phyloP scores from a whole-genome alignment of 768 basidiomycete species.

The Agrocybe chaxingu region DNA sequence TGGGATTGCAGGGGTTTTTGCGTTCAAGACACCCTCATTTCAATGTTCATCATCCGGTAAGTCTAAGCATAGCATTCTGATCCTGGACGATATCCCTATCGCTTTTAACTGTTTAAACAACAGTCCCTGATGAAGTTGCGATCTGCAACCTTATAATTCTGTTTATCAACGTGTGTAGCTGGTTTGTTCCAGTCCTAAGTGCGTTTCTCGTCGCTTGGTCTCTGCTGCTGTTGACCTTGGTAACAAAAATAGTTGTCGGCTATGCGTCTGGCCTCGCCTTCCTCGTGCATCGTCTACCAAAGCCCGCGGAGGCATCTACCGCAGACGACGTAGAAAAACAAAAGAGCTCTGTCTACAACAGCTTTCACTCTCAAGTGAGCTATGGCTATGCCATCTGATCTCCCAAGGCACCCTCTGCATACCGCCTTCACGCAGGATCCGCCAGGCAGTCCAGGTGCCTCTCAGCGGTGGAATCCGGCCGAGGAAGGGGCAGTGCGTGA shows the following conservation, averaged over 20 bases:
- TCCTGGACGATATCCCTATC: not conserved
- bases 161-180: conserved; percentile 19
- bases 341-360: not conserved
- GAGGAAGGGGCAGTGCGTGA: no score
- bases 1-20: conserved; percentile 23
- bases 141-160: conserved; percentile 19
- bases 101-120: not conserved
- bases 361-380: not conserved
- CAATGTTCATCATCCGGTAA: conserved; percentile 18
- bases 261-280: conserved; percentile 17
- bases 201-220: not conserved
- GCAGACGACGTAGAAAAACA: conserved; percentile 14
- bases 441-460: no score
- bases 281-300: conserved; percentile 11
- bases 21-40: conserved; percentile 18
- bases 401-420: not conserved
- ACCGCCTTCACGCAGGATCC: no score
- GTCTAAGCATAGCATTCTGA: not conserved
- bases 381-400: conserved; percentile 3
- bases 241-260: conserved; percentile 8
- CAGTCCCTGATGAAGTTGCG: conserved; percentile 16
- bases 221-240: not conserved
- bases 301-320: not conserved
- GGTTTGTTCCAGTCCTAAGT: conserved; percentile 25
- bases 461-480: no score